Conservation (phyloP, 2,329 filamentous ascomycete genomes). For the Daldinia sp. region DNA sequence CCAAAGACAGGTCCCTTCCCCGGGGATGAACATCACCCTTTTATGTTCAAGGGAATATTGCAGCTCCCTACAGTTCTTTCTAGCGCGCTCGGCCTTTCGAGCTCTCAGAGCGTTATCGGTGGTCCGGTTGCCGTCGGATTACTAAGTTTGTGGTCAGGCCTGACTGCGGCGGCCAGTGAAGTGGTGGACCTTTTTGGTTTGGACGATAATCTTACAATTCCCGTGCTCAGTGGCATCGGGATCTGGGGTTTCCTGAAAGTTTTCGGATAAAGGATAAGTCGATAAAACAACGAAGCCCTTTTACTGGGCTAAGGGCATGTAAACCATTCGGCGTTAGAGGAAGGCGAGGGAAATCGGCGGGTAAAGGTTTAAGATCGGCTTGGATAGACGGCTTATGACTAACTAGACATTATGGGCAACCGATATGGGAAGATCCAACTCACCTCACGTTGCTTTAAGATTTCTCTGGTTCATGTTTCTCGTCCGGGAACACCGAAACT, state of each 20-base stretch:
- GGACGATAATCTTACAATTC: slow-evolving; percentile 98
- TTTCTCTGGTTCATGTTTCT: slow-evolving; percentile 28
- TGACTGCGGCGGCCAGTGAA: slow-evolving; percentile 90
- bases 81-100: slow-evolving; percentile 70
- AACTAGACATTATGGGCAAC: slow-evolving; percentile 34
- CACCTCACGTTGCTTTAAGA: slow-evolving; percentile 29
- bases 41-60: slow-evolving; percentile 85
- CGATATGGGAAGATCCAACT: slow-evolving; percentile 33
- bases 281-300: slow-evolving; percentile 34
- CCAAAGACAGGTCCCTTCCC: slow-evolving; percentile 75
- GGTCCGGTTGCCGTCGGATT: slow-evolving; percentile 80
- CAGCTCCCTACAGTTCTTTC: slow-evolving; percentile 73
- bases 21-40: slow-evolving; percentile 75
- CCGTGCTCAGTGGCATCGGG: slow-evolving; percentile 86
- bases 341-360: slow-evolving; percentile 11
- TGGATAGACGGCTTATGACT: slow-evolving; percentile 40
- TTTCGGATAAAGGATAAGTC: slow-evolving; percentile 69
- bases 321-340: slow-evolving; percentile 47
- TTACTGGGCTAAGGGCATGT: slow-evolving; percentile 30
- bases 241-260: slow-evolving; percentile 92
- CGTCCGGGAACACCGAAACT: slow-evolving; percentile 13
- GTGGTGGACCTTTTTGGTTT: slow-evolving; percentile 91
- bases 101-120: slow-evolving; percentile 70
- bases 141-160: slow-evolving; percentile 88
- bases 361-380: slow-evolving; percentile 26